Base-by-base conservation (phyloP, 371 early-diverging fungal species). In the Mucor mucedo region DNA sequence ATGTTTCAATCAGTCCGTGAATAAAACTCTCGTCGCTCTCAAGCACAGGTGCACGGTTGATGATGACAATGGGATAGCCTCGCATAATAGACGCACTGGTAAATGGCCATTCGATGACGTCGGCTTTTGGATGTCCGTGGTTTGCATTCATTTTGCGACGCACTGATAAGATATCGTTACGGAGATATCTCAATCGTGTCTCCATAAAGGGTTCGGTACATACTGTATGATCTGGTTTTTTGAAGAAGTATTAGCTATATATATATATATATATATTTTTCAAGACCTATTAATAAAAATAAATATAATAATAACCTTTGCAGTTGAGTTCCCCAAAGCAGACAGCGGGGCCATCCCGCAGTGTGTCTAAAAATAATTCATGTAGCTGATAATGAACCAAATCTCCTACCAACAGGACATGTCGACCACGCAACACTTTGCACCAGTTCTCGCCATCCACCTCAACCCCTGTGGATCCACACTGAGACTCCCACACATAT, bases 311-410 rank as follows among this genome's bases (percentile, higher is more conserved):
- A 35, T 35, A 35, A 16, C 80, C 80, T 77, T 76, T 79, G 66
- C 88, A 87, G 29, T 76, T 79, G 21, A 78, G 47, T 59, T 86
- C 88, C 6, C 88, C 85, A 72, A 70, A 80, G 52, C 86, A 87
- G n/a, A 68, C 74, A 29, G 73, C 73, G 0, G 82, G 80, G 0
- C 79, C 79, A 39, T 76, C 76, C 27, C 83, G 70, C 29, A 82
- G 62, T 1, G 78, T 68, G 55, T 83, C 78, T 44, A 85, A 61
- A 44, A 86, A 66, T 6, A 83, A 52, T 44, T 87, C 86, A 65
- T 86, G 86, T 27, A 86, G 63, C 56, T 86, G 86, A 56, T 78
- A 84, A 21, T 84, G 84, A 0, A 83, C 76, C n/a, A 81, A 60
- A 66, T 87, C 86, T 27, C 88, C 88, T 0, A 82, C 85, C 2